Conservation (phyloP, 306 rosid species). For the Pterocarpus macrocarpus region DNA sequence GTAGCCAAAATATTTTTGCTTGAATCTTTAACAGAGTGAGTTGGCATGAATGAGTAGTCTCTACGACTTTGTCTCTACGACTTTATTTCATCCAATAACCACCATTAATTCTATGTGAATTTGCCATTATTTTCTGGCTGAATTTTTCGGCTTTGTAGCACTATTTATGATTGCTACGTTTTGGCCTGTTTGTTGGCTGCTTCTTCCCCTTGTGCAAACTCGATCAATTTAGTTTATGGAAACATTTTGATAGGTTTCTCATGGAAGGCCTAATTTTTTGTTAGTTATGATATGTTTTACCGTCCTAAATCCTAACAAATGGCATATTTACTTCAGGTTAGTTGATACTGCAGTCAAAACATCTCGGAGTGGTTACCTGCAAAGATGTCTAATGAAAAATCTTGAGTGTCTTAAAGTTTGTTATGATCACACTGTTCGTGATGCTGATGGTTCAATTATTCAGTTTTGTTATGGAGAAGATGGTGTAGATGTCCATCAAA, state of each 20-base stretch:
- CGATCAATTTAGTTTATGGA: conserved; percentile 7
- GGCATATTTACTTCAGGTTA: conserved; percentile 61
- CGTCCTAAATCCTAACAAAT: conserved; percentile 35
- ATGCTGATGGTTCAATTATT: conserved; percentile 90
- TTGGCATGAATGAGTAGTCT: too few relatives aligned
- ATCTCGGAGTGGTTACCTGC: conserved; percentile 97
- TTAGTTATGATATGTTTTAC: conserved; percentile 29
- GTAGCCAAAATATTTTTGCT: not conserved
- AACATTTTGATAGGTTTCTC: conserved; percentile 23
- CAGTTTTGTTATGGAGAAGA: conserved; percentile 94
- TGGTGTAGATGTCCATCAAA: conserved; percentile 95
- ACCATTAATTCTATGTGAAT: not conserved
- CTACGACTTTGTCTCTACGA: too few relatives aligned
- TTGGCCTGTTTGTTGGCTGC: conserved; percentile 19
- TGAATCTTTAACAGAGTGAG: not conserved
- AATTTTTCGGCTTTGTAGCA: not conserved
- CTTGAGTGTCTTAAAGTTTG: conserved; percentile 84
- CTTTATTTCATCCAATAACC: not conserved
- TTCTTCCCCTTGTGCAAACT: not conserved
- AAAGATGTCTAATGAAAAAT: conserved; percentile 93
- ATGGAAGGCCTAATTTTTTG: conserved; percentile 21
- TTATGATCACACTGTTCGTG: conserved; percentile 96
- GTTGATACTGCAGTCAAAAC: conserved; percentile 99
- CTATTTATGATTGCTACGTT: not conserved
- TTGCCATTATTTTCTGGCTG: too few relatives aligned